A percentile compares a stretch with the other conserved stretches of the same genome.
These are phyloP conservation scores for Hyphochytrium catenoides DNA, from an alignment of 352 stramenopile genomes.

Conservation along the genomic window DNA sequence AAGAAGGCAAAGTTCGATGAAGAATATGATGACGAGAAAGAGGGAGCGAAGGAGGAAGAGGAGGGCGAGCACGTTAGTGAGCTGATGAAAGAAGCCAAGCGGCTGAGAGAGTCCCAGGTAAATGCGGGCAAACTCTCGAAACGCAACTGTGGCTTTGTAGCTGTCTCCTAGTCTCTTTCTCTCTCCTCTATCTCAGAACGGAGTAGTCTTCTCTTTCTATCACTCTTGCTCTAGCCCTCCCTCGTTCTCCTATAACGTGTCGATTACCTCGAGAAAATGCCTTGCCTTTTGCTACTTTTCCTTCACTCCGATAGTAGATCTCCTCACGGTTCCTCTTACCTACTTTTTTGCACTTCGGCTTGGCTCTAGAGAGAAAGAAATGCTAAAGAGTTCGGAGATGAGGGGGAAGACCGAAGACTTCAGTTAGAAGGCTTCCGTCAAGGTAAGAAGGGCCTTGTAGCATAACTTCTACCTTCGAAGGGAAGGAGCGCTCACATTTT, in stretches of 20 bases:
- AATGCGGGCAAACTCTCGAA: conserved; percentile 4
- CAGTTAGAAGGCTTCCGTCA: conserved; percentile 85
- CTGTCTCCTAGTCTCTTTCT: conserved; percentile 2
- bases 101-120: conserved; percentile 37
- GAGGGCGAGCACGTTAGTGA: conserved; percentile 62
- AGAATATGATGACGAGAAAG: conserved; percentile 25
- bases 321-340: background rate
- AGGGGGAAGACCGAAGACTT: conserved; percentile 73
- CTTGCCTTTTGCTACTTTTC: conserved; percentile 5
- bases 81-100: conserved; percentile 54
- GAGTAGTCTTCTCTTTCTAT: background rate
- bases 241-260: too few relatives aligned
- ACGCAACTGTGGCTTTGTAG: conserved; percentile 1
- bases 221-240: too few relatives aligned
- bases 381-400: conserved; percentile 77
- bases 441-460: too few relatives aligned
- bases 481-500: too few relatives aligned
- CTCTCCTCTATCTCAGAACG: background rate
- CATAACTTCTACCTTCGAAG: too few relatives aligned
- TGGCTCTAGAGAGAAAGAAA: conserved; percentile 22
- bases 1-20: conserved; percentile 53
- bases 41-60: conserved; percentile 22
- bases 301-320: conserved; percentile 4
- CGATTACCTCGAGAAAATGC: too few relatives aligned
- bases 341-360: background rate